Evolutionary conservation across 805 yeast genomes (phyloP), one percentile per base, ranked within the genome.

Genomic region (Metschnikowia amazonensis): DNA sequence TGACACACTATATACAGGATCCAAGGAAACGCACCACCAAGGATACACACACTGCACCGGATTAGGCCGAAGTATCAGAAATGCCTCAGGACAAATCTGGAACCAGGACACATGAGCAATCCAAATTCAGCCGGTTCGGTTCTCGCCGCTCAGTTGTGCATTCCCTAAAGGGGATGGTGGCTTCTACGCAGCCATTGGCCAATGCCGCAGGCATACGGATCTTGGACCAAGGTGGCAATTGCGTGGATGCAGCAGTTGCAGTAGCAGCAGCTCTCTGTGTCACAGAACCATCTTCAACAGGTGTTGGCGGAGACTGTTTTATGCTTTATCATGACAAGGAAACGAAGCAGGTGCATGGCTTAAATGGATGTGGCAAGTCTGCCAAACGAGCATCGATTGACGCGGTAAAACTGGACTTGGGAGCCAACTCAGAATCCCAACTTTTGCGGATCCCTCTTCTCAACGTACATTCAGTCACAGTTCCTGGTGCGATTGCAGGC

Each of bases 401-500:
- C 13, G 64, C 70, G 49, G 69, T 82, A 3, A 60, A 65, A 47
- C 58, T 72, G 25, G 38, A 47, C 18, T 40, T 74, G 14, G 66
- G 29, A 8, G 36, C 42, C 8, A 16, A 25, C 8, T 24, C 27
- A 8, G 10, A 5, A 24, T 5, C 27, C 27, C 10, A 8, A 6
- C 50, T 49, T 4, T 48, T 46, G 70, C 59, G 88, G 56, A 67
- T 85, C 25, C 79, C 79, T 0, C 56, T 56, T 10, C 66, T 66
- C 25, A 81, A 87, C 2, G 75, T 81, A 3, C 79, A 79, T 47
- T 65, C 84, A 0, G 78, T 82, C 6, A 82, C 81, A 42, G 89
- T 86, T 4, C 94, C 94, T 0, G 95, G 95, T 4, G 83, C 88
- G 1, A 74, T 85, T 39, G 87, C 88, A 5, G 92, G 88, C 0